Evolutionary conservation across 495 filamentous ascomycete species (phyloP).

Genomic region (Thermothielavioides terrestris): DNA sequence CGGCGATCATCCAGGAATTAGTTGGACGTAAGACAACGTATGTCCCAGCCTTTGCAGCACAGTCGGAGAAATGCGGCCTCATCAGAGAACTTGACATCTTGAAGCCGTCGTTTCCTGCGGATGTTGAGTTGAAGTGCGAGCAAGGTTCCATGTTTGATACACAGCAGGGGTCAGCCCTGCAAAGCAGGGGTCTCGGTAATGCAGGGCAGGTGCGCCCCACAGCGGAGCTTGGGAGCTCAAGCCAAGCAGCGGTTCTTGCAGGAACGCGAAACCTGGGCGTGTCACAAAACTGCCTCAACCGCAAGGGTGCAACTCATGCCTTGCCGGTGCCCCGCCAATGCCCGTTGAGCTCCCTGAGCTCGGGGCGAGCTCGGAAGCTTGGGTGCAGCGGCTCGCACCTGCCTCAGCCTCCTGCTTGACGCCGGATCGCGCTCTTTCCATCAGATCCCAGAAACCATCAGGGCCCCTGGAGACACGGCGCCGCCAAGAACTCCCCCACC

Average conservation of each 20-base stretch:
- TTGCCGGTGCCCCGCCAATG: constrained; percentile 5
- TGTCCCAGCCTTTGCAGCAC: too few species aligned
- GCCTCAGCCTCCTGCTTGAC: constrained; percentile 7
- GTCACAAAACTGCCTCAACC: constrained; percentile 25
- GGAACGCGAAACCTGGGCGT: constrained; percentile 20
- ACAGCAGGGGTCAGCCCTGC: constrained; percentile 10
- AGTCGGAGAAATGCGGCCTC: too few species aligned
- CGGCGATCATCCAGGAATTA: constrained; percentile 14
- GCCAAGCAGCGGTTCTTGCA: constrained; percentile 9
- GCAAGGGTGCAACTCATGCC: constrained; percentile 22
- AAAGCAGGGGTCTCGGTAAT: constrained; percentile 3
- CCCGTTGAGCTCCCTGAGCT: neutral
- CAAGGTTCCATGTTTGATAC: constrained; percentile 13
- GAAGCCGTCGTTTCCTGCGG: neutral
- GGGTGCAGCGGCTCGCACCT: neutral
- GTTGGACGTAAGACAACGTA: too few species aligned
- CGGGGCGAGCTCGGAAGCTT: too few species aligned
- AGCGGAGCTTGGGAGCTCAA: constrained; percentile 3
- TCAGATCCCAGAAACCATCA: constrained; percentile 6
- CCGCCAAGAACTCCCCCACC: neutral
- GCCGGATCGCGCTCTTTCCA: constrained; percentile 21
- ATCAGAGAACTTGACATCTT: too few species aligned
- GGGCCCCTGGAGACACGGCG: neutral
- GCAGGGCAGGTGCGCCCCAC: neutral
- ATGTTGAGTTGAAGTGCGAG: neutral